These are phyloP conservation scores for Talaromyces nanjingensis DNA, from an alignment of 495 filamentous ascomycete species.

Conservation along the genomic window DNA sequence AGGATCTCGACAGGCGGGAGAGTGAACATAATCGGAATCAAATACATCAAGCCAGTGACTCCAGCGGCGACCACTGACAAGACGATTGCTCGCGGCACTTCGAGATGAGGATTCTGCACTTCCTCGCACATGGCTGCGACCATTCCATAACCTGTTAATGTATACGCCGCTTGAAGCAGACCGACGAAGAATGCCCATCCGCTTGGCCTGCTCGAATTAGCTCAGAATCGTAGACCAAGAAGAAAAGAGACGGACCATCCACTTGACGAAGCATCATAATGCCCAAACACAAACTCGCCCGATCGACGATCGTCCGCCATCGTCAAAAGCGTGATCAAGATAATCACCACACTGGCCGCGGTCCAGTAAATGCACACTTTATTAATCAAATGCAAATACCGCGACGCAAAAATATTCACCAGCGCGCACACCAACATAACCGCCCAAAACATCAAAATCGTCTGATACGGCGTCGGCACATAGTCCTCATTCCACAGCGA, in stretches of 20 bases:
- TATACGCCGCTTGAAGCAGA: conserved; percentile 53
- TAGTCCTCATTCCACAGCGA: conserved; percentile 55
- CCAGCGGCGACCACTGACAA: conserved; percentile 62
- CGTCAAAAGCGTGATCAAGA: conserved; percentile 48
- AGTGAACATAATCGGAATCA: conserved; percentile 61
- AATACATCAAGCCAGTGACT: conserved; percentile 61
- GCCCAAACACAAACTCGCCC: conserved; percentile 53
- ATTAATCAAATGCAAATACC: conserved; percentile 57
- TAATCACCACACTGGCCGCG: conserved; percentile 50
- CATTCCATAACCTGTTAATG: conserved; percentile 53
- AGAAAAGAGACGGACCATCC: conserved; percentile 39
- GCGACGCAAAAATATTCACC: conserved; percentile 51
- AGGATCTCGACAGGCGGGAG: conserved; percentile 46
- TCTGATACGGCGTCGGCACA: conserved; percentile 56
- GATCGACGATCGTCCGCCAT: conserved; percentile 48
- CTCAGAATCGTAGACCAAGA: background rate
- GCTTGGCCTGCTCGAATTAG: conserved; percentile 31
- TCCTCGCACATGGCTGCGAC: conserved; percentile 57
- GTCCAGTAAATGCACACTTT: conserved; percentile 66
- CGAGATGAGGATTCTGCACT: conserved; percentile 60
- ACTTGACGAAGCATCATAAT: conserved; percentile 51
- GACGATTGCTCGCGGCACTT: conserved; percentile 67
- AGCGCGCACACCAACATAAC: conserved; percentile 51
- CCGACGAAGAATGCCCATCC: conserved; percentile 59
- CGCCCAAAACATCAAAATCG: conserved; percentile 58